Conservation (phyloP, 768 basidiomycete species). For the Lyophyllum shimeji region DNA sequence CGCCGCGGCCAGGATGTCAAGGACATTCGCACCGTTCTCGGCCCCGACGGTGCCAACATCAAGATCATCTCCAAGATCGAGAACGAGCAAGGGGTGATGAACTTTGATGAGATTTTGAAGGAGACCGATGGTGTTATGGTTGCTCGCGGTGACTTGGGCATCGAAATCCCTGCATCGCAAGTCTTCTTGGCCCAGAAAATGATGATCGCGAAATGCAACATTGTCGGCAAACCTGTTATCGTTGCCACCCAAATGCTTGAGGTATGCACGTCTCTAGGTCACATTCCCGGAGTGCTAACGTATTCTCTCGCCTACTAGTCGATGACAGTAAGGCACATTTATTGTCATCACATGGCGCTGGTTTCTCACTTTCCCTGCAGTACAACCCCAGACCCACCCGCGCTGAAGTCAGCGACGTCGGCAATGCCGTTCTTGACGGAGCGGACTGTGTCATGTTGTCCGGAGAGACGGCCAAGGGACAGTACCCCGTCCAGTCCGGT, state of each 20-base stretch:
- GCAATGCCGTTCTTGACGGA: conserved; percentile 98
- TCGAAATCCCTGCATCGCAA: conserved; percentile 99
- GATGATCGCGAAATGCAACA: conserved; percentile 99
- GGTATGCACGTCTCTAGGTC: conserved; percentile 37
- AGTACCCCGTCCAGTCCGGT: conserved; percentile 95
- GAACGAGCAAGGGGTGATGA: conserved; percentile 97
- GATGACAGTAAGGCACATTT: conserved; percentile 70
- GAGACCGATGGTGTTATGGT: conserved; percentile 99
- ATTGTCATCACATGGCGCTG: background rate
- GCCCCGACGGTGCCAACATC: conserved; percentile 92
- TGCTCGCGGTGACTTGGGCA: conserved; percentile 97
- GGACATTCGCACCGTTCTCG: conserved; percentile 91
- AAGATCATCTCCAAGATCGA: conserved; percentile 99
- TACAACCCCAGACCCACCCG: conserved; percentile 99
- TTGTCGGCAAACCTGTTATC: conserved; percentile 96
- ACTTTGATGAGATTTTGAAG: conserved; percentile 97
- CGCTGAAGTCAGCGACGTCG: conserved; percentile 98
- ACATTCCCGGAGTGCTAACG: conserved; percentile 12
- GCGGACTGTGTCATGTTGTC: conserved; percentile 99
- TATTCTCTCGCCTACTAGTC: conserved; percentile 50
- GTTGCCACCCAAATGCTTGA: conserved; percentile 99
- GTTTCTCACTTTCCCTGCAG: conserved; percentile 34
- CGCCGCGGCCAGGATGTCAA: conserved; percentile 91
- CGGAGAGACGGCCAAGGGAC: conserved; percentile 98
- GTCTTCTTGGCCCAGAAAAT: conserved; percentile 99